Evolutionary conservation across 2,329 filamentous ascomycete species (phyloP), one percentile per base, ranked within the genome.

Genomic region (Curvularia spicifera): DNA sequence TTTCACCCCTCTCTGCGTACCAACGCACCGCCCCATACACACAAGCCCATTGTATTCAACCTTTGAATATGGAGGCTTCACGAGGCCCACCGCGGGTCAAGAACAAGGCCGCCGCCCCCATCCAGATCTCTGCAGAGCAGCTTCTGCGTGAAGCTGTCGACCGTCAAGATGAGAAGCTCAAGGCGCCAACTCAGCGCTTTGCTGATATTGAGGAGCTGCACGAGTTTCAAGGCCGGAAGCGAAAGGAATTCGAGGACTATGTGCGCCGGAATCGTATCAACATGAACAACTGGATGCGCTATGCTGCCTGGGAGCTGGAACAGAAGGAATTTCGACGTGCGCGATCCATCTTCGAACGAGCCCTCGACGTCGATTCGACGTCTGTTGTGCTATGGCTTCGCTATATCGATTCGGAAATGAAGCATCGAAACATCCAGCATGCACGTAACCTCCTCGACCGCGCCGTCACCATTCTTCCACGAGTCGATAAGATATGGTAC

Each of bases 241-340:
- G 95, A 68, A 95, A 93, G 78, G 95, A 97, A 73, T 99, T 97
- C 70, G 95, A 99, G 79, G 91, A 97, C 82, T 98, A 98, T 89
- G 91, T 98, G 60, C 89, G 93, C 64, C 90, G 95, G 64, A 98
- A 98, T 75, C 83, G 94, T 72, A 85, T 97, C 75, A 97, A 96
- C 74, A 93, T 98, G 85, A 96, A 96, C 83, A 98, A 98, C 79
- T 99, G 95, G 95, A 92, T 95, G 85, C 91, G 93, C 72, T 99
- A 99, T 83, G 94, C 95, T 55, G 87, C 91, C 69, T 99, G 93
- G 91, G 95, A 99, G 81, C 84, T 98, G 60, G 94, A 99, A 76
- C 95, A 99, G 80, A 98, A 98, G 79, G 95, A 99, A 80, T 97
- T 91, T 78, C 88, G 90, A 7, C 90, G 95, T 54, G 95, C 95